These are phyloP conservation scores for Aspergillus oerlinghausenensis DNA, from an alignment of 2,329 filamentous ascomycete genomes.

Conservation along the genomic window DNA sequence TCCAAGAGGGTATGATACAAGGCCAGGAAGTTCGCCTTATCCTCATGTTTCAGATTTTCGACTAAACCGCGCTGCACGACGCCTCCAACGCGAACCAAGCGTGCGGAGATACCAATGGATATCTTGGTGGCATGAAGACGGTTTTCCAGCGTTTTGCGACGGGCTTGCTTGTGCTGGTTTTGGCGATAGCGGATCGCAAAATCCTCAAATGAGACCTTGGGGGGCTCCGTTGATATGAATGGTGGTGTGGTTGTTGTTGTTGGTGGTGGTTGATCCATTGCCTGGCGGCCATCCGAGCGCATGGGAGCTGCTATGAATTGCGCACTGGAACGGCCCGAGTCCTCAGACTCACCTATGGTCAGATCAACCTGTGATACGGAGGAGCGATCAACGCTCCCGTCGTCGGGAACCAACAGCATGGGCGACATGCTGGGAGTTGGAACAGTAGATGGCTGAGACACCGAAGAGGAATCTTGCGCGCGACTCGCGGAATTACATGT, in stretches of 20 bases:
- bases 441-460: slow-evolving; percentile 14
- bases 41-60: slow-evolving; percentile 42
- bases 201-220: slow-evolving; percentile 39
- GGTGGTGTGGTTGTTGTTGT: slow-evolving; percentile 7
- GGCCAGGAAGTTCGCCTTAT: slow-evolving; percentile 42
- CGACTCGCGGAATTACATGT: slow-evolving; percentile 31
- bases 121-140: slow-evolving; percentile 39
- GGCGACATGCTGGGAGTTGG: slow-evolving; percentile 21
- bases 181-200: slow-evolving; percentile 41
- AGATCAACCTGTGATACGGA: slow-evolving; percentile 16
- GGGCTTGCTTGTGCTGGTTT: slow-evolving; percentile 38
- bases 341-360: slow-evolving; percentile 33
- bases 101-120: slow-evolving; percentile 40
- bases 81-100: slow-evolving; percentile 38
- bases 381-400: slow-evolving; percentile 7
- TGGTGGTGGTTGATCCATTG: slow-evolving; percentile 3
- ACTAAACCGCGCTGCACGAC: slow-evolving; percentile 42
- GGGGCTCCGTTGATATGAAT: slow-evolving; percentile 14
- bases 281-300: slow-evolving; percentile 16
- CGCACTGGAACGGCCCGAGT: slow-evolving; percentile 27
- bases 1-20: slow-evolving; percentile 43
- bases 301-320: slow-evolving; percentile 17
- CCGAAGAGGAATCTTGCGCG: slow-evolving; percentile 21
- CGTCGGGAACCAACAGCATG: slow-evolving; percentile 12
- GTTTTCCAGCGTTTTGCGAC: slow-evolving; percentile 36